A percentile compares a stretch with the other conserved stretches of the same genome.
Evolutionary conservation across 2,329 filamentous ascomycete genomes (phyloP).

Genomic region (Lasiodiplodia citricola): DNA sequence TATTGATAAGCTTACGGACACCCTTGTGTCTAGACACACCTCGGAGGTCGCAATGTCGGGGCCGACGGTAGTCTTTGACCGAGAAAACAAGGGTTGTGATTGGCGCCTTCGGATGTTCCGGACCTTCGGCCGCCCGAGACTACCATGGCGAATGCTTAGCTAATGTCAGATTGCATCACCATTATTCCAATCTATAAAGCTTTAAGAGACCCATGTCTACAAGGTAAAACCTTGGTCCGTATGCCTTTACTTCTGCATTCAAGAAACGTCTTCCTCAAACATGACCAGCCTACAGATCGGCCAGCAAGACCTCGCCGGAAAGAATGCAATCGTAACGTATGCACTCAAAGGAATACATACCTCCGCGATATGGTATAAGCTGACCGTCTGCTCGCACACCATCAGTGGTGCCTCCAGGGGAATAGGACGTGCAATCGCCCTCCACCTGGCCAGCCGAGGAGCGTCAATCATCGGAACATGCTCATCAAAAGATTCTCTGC

Average conservation of each 20-base stretch:
- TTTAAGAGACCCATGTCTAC: not conserved
- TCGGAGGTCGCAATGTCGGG: not conserved
- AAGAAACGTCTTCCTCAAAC: not conserved
- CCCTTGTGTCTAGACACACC: no score
- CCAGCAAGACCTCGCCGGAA: slow-evolving; percentile 38
- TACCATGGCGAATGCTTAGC: not conserved
- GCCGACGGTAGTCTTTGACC: not conserved
- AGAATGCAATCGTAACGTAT: slow-evolving; percentile 41
- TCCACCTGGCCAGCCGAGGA: slow-evolving; percentile 38
- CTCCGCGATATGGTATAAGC: not conserved
- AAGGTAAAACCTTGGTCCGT: no score
- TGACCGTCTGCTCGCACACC: no score
- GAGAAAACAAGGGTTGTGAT: not conserved
- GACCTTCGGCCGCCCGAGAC: not conserved
- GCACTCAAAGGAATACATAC: not conserved
- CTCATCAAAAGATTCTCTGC: slow-evolving; percentile 33
- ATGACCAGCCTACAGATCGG: slow-evolving; percentile 29
- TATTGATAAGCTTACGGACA: no score
- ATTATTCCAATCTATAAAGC: not conserved
- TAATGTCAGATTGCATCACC: not conserved
- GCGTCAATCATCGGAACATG: slow-evolving; percentile 40
- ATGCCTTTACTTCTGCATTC: not conserved
- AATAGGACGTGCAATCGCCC: slow-evolving; percentile 38
- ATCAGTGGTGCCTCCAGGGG: slow-evolving; percentile 38
- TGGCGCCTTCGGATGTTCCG: not conserved